phyloP scores from a whole-genome alignment of 2,329 filamentous ascomycete genomes.

The Diaporthe citrichinensis region DNA sequence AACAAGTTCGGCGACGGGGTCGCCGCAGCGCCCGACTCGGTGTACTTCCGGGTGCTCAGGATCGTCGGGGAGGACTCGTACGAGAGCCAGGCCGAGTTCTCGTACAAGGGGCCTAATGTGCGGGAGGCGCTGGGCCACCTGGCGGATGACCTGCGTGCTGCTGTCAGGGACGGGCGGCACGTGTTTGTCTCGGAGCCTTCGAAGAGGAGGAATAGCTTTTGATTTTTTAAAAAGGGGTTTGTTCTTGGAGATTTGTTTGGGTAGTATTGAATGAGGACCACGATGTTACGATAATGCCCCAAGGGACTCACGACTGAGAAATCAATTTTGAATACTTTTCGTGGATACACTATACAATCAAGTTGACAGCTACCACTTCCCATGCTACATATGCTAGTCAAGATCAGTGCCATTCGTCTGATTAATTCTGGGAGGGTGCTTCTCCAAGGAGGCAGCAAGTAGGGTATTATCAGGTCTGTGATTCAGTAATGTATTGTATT shows the following conservation, averaged over 20 bases:
- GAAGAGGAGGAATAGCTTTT: conserved; percentile 26
- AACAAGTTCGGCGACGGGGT: background rate
- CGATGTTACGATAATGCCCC: background rate
- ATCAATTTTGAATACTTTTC: background rate
- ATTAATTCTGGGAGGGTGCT: background rate
- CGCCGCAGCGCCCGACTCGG: background rate
- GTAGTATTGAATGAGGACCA: background rate
- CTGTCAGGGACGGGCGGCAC: conserved; percentile 24
- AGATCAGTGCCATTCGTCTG: background rate
- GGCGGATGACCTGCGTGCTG: conserved; percentile 15
- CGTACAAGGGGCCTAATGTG: conserved; percentile 1
- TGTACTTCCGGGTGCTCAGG: conserved; percentile 21
- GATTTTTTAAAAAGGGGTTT: background rate
- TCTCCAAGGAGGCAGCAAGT: background rate
- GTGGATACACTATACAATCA: background rate
- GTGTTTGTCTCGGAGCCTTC: background rate
- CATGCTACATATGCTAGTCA: too few relatives aligned
- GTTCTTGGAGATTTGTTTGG: background rate
- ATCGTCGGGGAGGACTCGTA: background rate
- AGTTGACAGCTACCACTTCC: background rate
- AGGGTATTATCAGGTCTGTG: background rate
- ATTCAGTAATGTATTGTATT: background rate
- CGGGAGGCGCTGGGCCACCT: background rate
- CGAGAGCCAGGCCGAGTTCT: conserved; percentile 6
- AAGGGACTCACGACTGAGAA: background rate